phyloP scores from a whole-genome alignment of 2,329 filamentous ascomycete species.

The Penicillium oxalicum region DNA sequence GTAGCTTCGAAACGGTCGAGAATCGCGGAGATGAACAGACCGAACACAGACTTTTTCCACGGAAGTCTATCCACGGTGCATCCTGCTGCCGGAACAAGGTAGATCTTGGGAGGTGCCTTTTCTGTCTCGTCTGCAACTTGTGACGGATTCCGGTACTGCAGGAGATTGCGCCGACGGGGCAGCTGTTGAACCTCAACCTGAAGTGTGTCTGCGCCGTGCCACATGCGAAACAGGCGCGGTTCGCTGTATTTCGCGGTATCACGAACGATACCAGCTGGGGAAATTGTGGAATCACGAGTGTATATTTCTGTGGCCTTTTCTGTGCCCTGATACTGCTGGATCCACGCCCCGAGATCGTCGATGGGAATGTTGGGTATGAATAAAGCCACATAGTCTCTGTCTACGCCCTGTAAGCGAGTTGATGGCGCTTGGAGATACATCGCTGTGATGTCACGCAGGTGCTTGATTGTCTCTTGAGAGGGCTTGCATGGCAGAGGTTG shows the following conservation, averaged over 20 bases:
- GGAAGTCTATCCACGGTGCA: constrained; percentile 42
- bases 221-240: constrained; percentile 22
- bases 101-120: constrained; percentile 12
- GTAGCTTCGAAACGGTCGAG: constrained; percentile 62
- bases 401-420: constrained; percentile 1
- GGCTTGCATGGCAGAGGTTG: not conserved
- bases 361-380: constrained; percentile 22
- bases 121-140: constrained; percentile 4
- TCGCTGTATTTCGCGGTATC: constrained; percentile 21
- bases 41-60: constrained; percentile 42
- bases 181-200: constrained; percentile 25
- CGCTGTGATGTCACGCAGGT: constrained; percentile 29
- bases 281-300: constrained; percentile 1
- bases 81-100: constrained; percentile 16
- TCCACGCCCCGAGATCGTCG: constrained; percentile 18
- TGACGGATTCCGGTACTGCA: constrained; percentile 12
- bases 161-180: constrained; percentile 25
- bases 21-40: constrained; percentile 65
- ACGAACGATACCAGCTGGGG: constrained; percentile 22
- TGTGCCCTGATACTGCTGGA: constrained; percentile 15
- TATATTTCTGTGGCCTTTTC: constrained; percentile 21
- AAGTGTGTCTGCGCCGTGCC: constrained; percentile 15
- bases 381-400: constrained; percentile 23
- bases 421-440: constrained; percentile 24
- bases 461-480: constrained; percentile 17